Evolutionary conservation across 192 early-diverging fungal species (phyloP).

Genomic region (Linnemannia elongata): DNA sequence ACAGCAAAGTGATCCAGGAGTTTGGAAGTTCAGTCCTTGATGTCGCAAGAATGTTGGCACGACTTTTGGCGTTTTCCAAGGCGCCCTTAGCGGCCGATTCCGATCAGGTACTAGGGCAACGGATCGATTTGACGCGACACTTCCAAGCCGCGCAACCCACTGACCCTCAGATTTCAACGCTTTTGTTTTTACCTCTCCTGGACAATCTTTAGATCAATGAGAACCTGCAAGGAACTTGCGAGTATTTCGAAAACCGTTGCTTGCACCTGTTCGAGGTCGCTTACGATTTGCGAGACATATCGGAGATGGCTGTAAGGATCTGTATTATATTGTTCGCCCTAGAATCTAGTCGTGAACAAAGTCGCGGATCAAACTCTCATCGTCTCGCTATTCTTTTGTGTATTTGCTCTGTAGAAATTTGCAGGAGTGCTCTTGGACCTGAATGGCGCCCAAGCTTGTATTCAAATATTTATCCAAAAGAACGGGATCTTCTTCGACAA

Average conservation of each 20-base stretch:
- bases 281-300: constrained; percentile 73
- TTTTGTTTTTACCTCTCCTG: background rate
- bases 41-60: constrained; percentile 71
- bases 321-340: background rate
- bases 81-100: constrained; percentile 66
- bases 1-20: constrained; percentile 79
- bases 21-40: constrained; percentile 71
- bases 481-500: constrained; percentile 90
- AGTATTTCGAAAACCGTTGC: constrained; percentile 83
- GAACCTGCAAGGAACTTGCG: constrained; percentile 73
- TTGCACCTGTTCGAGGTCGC: constrained; percentile 84
- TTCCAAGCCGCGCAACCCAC: background rate
- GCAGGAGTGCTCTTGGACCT: constrained; percentile 75
- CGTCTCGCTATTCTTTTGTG: constrained; percentile 5
- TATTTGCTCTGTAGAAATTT: constrained; percentile 60
- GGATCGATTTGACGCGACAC: constrained; percentile 1
- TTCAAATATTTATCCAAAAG: constrained; percentile 87
- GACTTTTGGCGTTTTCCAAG: constrained; percentile 66
- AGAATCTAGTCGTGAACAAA: background rate
- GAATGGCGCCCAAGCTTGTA: constrained; percentile 79
- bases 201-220: constrained; percentile 62
- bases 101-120: constrained; percentile 65
- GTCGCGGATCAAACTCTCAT: background rate
- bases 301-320: constrained; percentile 72
- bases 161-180: background rate